A percentile compares a stretch with the other conserved stretches of the same genome.
Conservation (phyloP, 2,329 filamentous ascomycete genomes). For the Aureobasidium uvarum region DNA sequence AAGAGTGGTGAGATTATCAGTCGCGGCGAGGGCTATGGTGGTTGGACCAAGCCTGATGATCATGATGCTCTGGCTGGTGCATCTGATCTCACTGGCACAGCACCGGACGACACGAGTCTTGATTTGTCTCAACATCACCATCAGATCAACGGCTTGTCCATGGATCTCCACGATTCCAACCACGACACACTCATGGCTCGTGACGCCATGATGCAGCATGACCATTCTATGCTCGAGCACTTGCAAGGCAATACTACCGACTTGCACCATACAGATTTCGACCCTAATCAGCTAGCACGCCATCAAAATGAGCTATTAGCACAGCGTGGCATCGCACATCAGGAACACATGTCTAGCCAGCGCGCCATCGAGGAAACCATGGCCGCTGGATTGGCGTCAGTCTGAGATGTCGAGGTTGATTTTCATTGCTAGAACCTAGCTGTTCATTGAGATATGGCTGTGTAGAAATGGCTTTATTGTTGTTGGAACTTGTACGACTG, state of each 20-base stretch:
- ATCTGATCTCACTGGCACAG: slow-evolving; percentile 28
- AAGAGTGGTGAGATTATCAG: slow-evolving; percentile 41
- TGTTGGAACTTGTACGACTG: not conserved
- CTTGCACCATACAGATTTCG: slow-evolving; percentile 24
- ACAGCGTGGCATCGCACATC: slow-evolving; percentile 26
- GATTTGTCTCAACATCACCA: slow-evolving; percentile 23
- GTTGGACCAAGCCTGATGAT: slow-evolving; percentile 37
- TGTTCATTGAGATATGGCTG: not conserved
- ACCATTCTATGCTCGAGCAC: slow-evolving; percentile 25
- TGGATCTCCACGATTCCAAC: slow-evolving; percentile 15
- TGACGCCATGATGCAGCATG: slow-evolving; percentile 27
- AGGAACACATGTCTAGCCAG: slow-evolving; percentile 20
- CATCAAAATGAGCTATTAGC: slow-evolving; percentile 26
- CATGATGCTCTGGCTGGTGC: slow-evolving; percentile 38
- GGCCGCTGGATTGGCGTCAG: slow-evolving; percentile 21
- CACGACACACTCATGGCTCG: slow-evolving; percentile 24
- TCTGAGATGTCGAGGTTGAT: not conserved
- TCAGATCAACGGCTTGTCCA: slow-evolving; percentile 22
- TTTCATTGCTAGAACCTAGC: not conserved
- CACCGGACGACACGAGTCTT: not conserved
- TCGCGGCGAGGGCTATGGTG: slow-evolving; percentile 36
- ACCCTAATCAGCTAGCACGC: slow-evolving; percentile 17
- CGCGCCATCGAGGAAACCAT: slow-evolving; percentile 19
- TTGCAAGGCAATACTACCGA: slow-evolving; percentile 3
- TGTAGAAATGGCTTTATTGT: not conserved